Evolutionary conservation across 108 stramenopile species (phyloP), one percentile per base, ranked within the genome.

Genomic region (Conticribra weissflogii): DNA sequence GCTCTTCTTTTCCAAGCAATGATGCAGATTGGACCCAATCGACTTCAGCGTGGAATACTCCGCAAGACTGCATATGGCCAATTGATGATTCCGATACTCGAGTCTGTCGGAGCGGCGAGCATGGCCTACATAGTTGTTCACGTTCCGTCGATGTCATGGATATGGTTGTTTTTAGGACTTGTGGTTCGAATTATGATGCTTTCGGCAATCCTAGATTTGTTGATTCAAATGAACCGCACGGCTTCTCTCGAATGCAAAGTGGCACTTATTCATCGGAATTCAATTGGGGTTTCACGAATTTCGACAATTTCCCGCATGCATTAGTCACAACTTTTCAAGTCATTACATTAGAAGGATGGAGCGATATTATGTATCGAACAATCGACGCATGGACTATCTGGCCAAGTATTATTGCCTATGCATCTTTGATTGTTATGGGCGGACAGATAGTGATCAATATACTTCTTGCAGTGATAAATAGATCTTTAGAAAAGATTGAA

Each of bases 301-400:
- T 85, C 49, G 86, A 92, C 62, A 59, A 80, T 54, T 82, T 90
- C 33, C 29, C 44, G 29, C 60, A 58, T 19, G 84, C 89, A 2
- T 86, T 88, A 25, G 15, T 90, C 25, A 78, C 83, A 2, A 72
- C 82, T 29, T 88, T 92, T 54, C 89, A 90, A 66, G 65, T 81
- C 44, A 69, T 90, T 47, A 90, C 89, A 54, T 66, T 88, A 64
- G 89, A 92, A 83, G 91, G 89, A 2, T 90, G 89, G 88, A 59
- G 75, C 7, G 64, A 81, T 30, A 71, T 90, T 33, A 78, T 87
- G 81, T 83, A 87, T 46, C 71, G 80, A 50, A 41, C 78, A 24
- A 64, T 81, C 31, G 85, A 81, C 33, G 68, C 78, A 21, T 66
- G 54, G 63, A 48, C 62, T 21, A 44, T 24, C 8, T 14, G 28